phyloP scores from a whole-genome alignment of 2,329 filamentous ascomycete genomes.

The Tolypocladium sp. region DNA sequence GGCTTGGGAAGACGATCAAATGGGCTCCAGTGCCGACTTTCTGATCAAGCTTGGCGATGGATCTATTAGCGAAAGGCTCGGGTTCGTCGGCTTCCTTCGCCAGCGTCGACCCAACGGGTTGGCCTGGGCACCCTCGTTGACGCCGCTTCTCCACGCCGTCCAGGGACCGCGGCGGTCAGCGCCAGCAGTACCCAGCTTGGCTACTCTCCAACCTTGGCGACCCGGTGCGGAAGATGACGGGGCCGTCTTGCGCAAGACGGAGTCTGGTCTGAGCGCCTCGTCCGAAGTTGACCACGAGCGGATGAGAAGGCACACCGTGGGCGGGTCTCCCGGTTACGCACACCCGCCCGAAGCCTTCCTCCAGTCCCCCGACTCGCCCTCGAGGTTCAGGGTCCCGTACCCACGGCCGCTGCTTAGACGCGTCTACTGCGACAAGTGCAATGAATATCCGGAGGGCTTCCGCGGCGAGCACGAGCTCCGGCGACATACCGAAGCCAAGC shows the following conservation, averaged over 20 bases:
- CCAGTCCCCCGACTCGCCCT: conserved; percentile 31
- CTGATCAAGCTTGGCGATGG: conserved; percentile 38
- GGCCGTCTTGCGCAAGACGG: background rate
- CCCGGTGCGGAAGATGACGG: conserved; percentile 8
- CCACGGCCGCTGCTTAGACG: conserved; percentile 55
- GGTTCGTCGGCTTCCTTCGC: conserved; percentile 23
- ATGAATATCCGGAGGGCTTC: conserved; percentile 77
- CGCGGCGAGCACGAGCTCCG: conserved; percentile 81
- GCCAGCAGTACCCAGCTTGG: background rate
- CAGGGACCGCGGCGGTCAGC: conserved; percentile 4
- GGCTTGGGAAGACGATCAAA: conserved; percentile 35
- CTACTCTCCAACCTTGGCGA: conserved; percentile 4
- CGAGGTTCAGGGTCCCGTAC: conserved; percentile 30
- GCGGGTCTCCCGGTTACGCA: conserved; percentile 32
- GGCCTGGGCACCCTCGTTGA: conserved; percentile 4
- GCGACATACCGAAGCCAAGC: conserved; percentile 54
- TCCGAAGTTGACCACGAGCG: conserved; percentile 8
- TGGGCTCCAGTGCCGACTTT: conserved; percentile 39
- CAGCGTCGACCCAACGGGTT: conserved; percentile 5
- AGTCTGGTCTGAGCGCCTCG: background rate
- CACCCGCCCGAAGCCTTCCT: conserved; percentile 27
- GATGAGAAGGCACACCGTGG: conserved; percentile 34
- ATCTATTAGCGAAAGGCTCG: conserved; percentile 21
- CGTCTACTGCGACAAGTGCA: conserved; percentile 69
- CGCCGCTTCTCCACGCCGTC: conserved; percentile 2